A percentile compares a stretch with the other conserved stretches of the same genome.
Evolutionary conservation across 1,284 basidiomycete species (phyloP).

Genomic region (Neonothopanus nambi): DNA sequence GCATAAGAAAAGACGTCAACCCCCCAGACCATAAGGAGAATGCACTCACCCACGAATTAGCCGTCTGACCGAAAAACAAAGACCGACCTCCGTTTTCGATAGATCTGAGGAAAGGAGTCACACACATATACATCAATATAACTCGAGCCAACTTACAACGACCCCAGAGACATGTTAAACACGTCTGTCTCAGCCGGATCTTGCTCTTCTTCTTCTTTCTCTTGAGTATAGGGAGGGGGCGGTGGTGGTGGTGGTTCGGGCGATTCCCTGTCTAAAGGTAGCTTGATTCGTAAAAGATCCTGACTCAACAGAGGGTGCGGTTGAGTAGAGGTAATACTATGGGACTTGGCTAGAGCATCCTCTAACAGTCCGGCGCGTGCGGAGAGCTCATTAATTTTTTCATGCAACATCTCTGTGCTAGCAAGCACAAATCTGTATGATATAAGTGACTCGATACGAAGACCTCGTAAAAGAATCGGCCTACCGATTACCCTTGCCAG

Average conservation of each 20-base stretch:
- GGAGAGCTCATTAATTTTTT: slow-evolving; percentile 61
- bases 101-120: slow-evolving; percentile 37
- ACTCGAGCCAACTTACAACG: slow-evolving; percentile 43
- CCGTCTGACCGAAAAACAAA: slow-evolving; percentile 64
- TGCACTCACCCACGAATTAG: slow-evolving; percentile 63
- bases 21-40: slow-evolving; percentile 10
- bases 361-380: slow-evolving; percentile 63
- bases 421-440: slow-evolving; percentile 60
- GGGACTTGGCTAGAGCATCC: slow-evolving; percentile 57
- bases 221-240: slow-evolving; percentile 25
- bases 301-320: slow-evolving; percentile 58
- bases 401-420: slow-evolving; percentile 68
- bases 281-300: slow-evolving; percentile 62
- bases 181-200: slow-evolving; percentile 46
- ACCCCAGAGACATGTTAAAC: slow-evolving; percentile 41
- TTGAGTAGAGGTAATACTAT: slow-evolving; percentile 44
- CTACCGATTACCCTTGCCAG: slow-evolving; percentile 69
- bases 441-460: neutral
- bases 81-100: slow-evolving; percentile 61
- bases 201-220: slow-evolving; percentile 46
- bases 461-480: neutral
- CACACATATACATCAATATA: too few species aligned
- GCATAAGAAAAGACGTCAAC: neutral
- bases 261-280: slow-evolving; percentile 60
- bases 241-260: slow-evolving; percentile 37